A percentile compares a stretch with the other conserved stretches of the same genome.
Conservation (phyloP, 2,329 filamentous ascomycete species). For the Aspergillus alliaceus region DNA sequence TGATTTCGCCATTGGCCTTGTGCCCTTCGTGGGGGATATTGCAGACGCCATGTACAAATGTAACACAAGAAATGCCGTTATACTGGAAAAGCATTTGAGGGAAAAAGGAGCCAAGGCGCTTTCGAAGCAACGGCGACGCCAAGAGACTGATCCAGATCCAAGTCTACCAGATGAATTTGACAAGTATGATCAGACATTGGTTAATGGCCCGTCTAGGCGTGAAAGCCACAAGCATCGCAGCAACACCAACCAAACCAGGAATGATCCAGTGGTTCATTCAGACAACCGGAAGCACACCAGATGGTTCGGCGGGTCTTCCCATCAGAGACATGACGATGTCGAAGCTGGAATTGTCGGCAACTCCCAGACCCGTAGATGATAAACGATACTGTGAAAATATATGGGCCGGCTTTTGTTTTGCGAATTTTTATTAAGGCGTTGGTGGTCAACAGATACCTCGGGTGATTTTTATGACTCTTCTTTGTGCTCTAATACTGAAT, state of each 20-base stretch:
- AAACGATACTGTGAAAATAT: neutral
- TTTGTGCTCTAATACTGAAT: slow-evolving; percentile 1
- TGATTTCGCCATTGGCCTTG: slow-evolving; percentile 50
- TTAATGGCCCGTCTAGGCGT: slow-evolving; percentile 21
- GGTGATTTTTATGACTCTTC: neutral
- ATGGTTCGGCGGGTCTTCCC: slow-evolving; percentile 32
- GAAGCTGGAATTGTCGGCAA: slow-evolving; percentile 31
- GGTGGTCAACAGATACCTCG: neutral
- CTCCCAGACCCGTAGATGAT: slow-evolving; percentile 11
- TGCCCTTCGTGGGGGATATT: slow-evolving; percentile 53
- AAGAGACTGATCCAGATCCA: slow-evolving; percentile 30
- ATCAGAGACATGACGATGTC: slow-evolving; percentile 27
- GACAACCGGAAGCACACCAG: slow-evolving; percentile 24
- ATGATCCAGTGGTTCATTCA: slow-evolving; percentile 24
- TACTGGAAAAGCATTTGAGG: slow-evolving; percentile 46
- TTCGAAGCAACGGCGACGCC: slow-evolving; percentile 23
- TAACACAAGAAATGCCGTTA: slow-evolving; percentile 49
- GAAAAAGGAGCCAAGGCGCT: slow-evolving; percentile 39
- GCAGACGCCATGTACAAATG: slow-evolving; percentile 49
- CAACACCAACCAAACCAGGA: slow-evolving; percentile 20
- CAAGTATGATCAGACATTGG: slow-evolving; percentile 29
- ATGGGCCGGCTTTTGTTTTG: neutral
- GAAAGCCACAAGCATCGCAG: slow-evolving; percentile 20
- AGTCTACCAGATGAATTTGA: slow-evolving; percentile 42
- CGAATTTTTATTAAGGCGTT: neutral